Evolutionary conservation across 2,329 filamentous ascomycete species (phyloP).

Genomic region (Trichoderma citrinoviride): DNA sequence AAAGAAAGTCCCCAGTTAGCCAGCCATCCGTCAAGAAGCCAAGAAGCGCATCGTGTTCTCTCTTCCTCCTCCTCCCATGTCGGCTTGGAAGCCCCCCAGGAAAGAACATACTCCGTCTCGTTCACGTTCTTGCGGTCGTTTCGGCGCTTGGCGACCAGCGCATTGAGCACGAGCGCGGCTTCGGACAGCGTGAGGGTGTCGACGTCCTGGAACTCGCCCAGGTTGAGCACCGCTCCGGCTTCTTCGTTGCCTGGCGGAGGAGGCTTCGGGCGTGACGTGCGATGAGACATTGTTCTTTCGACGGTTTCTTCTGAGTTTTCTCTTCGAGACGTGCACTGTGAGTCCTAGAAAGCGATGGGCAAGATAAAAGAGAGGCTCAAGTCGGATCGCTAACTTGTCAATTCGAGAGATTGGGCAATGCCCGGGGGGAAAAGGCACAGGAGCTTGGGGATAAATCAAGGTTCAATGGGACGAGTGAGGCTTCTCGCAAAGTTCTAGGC

Average conservation of each 20-base stretch:
- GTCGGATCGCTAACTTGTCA: not conserved
- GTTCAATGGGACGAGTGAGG: not conserved
- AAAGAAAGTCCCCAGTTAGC: not conserved
- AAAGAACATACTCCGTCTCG: constrained; percentile 69
- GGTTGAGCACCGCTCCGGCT: constrained; percentile 73
- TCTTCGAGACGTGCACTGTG: not conserved
- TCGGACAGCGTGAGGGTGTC: constrained; percentile 91
- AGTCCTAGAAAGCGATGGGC: not conserved
- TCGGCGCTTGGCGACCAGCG: constrained; percentile 76
- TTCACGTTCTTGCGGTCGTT: constrained; percentile 79
- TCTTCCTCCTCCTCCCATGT: not conserved
- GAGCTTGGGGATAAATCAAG: too few species aligned
- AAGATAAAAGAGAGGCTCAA: not conserved
- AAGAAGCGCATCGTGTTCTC: not conserved
- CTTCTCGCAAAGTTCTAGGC: constrained; percentile 17
- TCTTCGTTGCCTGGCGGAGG: constrained; percentile 78
- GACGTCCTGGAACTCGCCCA: constrained; percentile 91
- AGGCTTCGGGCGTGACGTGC: constrained; percentile 65
- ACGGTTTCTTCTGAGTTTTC: not conserved
- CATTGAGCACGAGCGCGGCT: constrained; percentile 86
- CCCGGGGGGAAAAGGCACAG: not conserved
- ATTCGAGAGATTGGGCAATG: not conserved
- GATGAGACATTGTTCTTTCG: constrained; percentile 16
- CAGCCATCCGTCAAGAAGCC: not conserved
- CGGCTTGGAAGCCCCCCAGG: not conserved